Evolutionary conservation across 1,139 yeast species (phyloP), one percentile per base, ranked within the genome.

Genomic region (Ashbya aceris): DNA sequence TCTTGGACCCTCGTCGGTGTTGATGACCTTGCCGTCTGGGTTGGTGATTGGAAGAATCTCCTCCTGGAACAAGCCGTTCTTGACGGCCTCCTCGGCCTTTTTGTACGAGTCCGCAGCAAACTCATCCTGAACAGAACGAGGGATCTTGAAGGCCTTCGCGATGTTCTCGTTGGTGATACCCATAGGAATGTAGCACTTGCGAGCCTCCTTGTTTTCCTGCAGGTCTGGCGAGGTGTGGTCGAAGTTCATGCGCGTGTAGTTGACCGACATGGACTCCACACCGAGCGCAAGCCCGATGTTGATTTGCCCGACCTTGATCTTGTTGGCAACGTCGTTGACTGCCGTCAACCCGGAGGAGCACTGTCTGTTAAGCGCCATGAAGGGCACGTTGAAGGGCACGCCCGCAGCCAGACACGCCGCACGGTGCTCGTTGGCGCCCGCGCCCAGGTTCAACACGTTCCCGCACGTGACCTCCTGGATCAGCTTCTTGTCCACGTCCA

Each of bases 281-380:
- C 97, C 97, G 41, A 80, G 80, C 37, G 93, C 97, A 45, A 89
- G 70, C 49, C 97, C 97, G 58, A 91, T 73, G 53, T 80, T 86
- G 54, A 89, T 86, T 71, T 87, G 95, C 36, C 96, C 96, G 47
- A 76, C 69, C 54, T 72, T 70, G 61, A 89, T 89, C 70, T 85
- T 84, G 69, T 83, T 84, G 55, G 96, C 95, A 58, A 89, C 76
- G 61, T 83, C 93, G 53, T 84, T 81, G 35, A 87, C 77, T 17
- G 96, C 94, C 74, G 87, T 83, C 55, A 89, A 71, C 38, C 96
- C 96, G 2, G 95, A 84, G 8, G 96, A 85, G 66, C 97, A 89
- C 66, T 86, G 96, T 68, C 97, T 79, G 71, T 89, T 89, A 52
- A 89, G 58, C 27, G 95, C 91, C 54, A 79, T 69, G 54, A 89